Base-by-base conservation (phyloP, 2,329 filamentous ascomycete genomes). In the Apiospora rasikravindrae region DNA sequence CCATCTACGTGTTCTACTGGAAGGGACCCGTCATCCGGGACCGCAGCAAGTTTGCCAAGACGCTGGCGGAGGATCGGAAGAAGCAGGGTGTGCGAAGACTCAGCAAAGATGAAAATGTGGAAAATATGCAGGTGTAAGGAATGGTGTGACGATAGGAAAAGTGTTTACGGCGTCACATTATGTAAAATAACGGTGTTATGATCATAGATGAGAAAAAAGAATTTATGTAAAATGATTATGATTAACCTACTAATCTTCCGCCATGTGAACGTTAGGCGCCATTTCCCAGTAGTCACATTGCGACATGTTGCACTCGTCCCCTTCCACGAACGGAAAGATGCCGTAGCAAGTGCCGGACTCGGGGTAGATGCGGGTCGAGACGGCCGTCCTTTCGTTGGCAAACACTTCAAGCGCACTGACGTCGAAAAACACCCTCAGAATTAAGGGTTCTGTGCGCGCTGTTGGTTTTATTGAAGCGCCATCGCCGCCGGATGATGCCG, bases 1-100 rank as follows among this genome's bases (percentile, higher is more conserved):
- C 88, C 0, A 86, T 89, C 7, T 89, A 87, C 74, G 78, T 88
- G 13, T 88, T 89, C 76, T 89, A 88, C 75, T 85, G 82, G 82
- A 87, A 89, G 74, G 88, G 88, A 0, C 86, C 86, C 0, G 76
- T 80, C 11, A 85, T 90, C 16, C 80, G 88, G 3, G 82, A 79
- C 26, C 83, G 81, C 69, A 86, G 83, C 68, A 85, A 84, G 71
- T 88, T 88, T 76, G 87, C 87, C 4, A 71, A 67, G 64, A 26
- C 64, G 37, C 22, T 67, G 37, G 64, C 64, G 8, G 64, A 67
- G 37, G 64, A 67, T 16, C 19, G 64, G 37, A 67, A 67, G 26
- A 67, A 67, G 64, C 7, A n/a, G 19, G 42, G 64, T 19, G 64
- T 67, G 19, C 11, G 29, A 42, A 13, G 64, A 13, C 37, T 67